phyloP scores from a whole-genome alignment of 768 basidiomycete species.

The Butyriboletus loyo region DNA sequence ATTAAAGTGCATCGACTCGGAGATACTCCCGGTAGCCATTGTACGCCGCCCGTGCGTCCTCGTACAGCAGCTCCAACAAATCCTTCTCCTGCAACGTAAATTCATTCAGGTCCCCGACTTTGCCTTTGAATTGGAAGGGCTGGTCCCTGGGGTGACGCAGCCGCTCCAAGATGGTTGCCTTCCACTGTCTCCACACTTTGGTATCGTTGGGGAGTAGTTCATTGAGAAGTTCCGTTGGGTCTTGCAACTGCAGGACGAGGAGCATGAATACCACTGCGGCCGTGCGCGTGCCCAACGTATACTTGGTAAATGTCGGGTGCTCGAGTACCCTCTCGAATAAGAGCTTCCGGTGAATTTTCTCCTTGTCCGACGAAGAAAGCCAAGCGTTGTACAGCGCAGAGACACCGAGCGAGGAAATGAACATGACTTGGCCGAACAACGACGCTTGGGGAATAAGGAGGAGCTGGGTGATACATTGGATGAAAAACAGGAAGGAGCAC shows the following conservation, averaged over 20 bases:
- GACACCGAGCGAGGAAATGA: slow-evolving; percentile 24
- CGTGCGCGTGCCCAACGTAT: slow-evolving; percentile 17
- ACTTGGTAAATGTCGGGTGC: slow-evolving; percentile 13
- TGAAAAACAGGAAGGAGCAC: slow-evolving; percentile 21
- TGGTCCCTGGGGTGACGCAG: not conserved
- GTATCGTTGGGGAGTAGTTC: slow-evolving; percentile 23
- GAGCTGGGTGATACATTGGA: slow-evolving; percentile 28
- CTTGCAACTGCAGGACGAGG: slow-evolving; percentile 6
- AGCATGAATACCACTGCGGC: slow-evolving; percentile 15
- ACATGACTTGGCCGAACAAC: slow-evolving; percentile 31
- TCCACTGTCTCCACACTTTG: slow-evolving; percentile 20
- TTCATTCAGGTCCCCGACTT: no score
- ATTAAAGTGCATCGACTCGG: no score
- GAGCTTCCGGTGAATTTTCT: slow-evolving; percentile 13
- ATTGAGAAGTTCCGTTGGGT: slow-evolving; percentile 10
- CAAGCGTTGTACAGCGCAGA: slow-evolving; percentile 27
- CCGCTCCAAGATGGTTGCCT: slow-evolving; percentile 4
- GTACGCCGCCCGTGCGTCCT: no score
- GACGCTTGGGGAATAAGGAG: slow-evolving; percentile 31
- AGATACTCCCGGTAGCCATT: no score
- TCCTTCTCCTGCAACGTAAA: no score
- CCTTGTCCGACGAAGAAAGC: slow-evolving; percentile 30
- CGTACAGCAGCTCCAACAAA: no score
- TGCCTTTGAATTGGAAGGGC: not conserved
- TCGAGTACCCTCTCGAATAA: slow-evolving; percentile 10